Evolutionary conservation across 1,284 basidiomycete genomes (phyloP), one percentile per base, ranked within the genome.

Genomic region (Rugosomyces carneus): DNA sequence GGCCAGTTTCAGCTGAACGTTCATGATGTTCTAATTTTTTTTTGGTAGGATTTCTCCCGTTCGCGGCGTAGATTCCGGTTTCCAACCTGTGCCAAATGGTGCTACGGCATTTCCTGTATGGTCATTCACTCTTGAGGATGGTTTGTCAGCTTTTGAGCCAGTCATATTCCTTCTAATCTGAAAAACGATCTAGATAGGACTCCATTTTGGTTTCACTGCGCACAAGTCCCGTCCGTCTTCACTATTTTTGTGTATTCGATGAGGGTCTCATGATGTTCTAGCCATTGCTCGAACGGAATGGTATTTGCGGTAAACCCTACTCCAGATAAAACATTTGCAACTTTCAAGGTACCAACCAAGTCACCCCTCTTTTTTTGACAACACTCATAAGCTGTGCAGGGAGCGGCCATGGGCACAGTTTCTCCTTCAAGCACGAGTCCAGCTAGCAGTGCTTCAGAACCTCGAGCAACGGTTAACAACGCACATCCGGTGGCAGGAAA

Each of bases 281-380:
- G 64, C 27, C 68, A 71, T 50, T 73, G 71, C 55, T 34, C 53
- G 16, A 50, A 52, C 21, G 72, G 72, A 45, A 75, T 75, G 74
- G 74, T 73, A 3, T 75, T 75, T 53, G 67, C 72, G 23, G 55
- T 76, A 19, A 76, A 75, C 57, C 69, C 72, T 5, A 66, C 70
- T 5, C 62, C 64, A 3, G 60, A 62, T 2, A 69, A 67, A 57
- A 67, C 64, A 7, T 71, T 68, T 50, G 60, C 51, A 1, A 54
- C 65, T 4, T 75, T 70, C 68, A 58, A 66, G 53, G 67, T 65
- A 50, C n/a, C n/a, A n/a, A 53, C 3, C 15, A 15, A 16, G 13
- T 16, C 13, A n/a, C 1, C n/a, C n/a, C n/a, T n/a, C n/a, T n/a
- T n/a, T n/a, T n/a, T n/a, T n/a, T n/a, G n/a, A n/a, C n/a, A n/a